Base-by-base conservation (phyloP, 495 filamentous ascomycete species). In the Diplogelasinospora grovesii region DNA sequence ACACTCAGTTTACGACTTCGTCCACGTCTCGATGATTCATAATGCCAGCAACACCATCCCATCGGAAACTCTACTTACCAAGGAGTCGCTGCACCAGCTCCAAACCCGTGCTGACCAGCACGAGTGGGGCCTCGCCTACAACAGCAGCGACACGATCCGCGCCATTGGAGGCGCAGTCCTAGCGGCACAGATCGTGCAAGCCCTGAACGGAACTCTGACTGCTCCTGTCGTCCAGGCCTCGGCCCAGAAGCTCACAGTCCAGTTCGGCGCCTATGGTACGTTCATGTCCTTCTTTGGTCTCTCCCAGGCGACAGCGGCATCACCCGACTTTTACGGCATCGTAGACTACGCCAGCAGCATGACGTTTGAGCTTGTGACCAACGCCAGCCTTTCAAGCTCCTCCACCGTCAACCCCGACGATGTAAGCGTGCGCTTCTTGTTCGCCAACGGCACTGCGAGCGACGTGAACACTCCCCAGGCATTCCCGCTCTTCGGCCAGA, bases 251-350 rank as follows among this genome's bases (percentile, higher is more conserved):
- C 59, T 88, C 61, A 73, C 65, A 15, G 59, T 89, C 51, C 61
- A 83, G 36, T 81, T 89, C 59, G 85, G 86, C 34, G 68, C 73
- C 21, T 82, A 83, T 47, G 82, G 75, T 23, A 75, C 82, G 45
- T 83, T 86, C 56, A 65, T 85, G 32, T 78, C 82, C 7, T 83
- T 90, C 60, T 83, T 88, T 54, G 84, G 82, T 8, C 70, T 90
- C 8, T 54, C 81, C 22, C 59, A 74, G 31, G 70, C 90, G 27
- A 67, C 74, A 3, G 57, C 53, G 2, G 65, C 69, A 15, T 71
- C 70, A 22, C 40, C 54, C 1, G 73, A 85, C 52, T 89, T 92
- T 66, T 75, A 66, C 40, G 83, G 82, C 30, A 68, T 88, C 8
- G 77, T 81, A 3, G 74, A 77, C 42, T 84, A 78, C 42, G 85